phyloP scores from a whole-genome alignment of 441 rosid species.

The Gossypium trilobum region DNA sequence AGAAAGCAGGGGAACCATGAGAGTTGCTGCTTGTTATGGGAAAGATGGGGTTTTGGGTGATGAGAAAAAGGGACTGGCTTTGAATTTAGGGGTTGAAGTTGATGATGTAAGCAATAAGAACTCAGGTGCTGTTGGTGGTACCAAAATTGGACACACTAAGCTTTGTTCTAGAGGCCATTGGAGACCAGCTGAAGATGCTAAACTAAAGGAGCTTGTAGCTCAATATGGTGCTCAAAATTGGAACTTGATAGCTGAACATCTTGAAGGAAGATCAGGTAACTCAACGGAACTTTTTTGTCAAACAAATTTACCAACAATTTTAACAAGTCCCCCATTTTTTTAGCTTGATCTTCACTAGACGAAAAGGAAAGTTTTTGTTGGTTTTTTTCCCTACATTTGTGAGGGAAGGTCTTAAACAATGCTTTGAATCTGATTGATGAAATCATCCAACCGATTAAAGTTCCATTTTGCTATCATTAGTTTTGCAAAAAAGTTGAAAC shows the following conservation, averaged over 20 bases:
- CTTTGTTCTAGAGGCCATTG: slow-evolving; percentile 83
- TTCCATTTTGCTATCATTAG: background rate
- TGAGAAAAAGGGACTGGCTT: slow-evolving; percentile 19
- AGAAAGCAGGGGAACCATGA: slow-evolving; percentile 22
- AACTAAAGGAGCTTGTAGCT: slow-evolving; percentile 79
- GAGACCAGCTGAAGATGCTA: slow-evolving; percentile 88
- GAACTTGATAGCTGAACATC: slow-evolving; percentile 88
- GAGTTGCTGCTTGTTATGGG: slow-evolving; percentile 13
- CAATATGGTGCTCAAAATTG: slow-evolving; percentile 90
- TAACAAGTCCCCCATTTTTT: background rate
- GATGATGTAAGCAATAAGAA: slow-evolving; percentile 11
- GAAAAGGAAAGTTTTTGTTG: background rate
- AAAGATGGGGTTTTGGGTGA: slow-evolving; percentile 19
- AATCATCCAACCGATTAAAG: background rate
- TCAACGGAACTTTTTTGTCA: background rate
- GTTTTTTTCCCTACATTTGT: background rate
- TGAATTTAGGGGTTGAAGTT: slow-evolving; percentile 20
- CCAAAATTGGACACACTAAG: slow-evolving; percentile 33
- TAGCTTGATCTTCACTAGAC: background rate
- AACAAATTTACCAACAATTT: background rate
- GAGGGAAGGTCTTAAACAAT: background rate
- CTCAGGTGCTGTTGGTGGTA: background rate
- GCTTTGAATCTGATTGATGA: background rate
- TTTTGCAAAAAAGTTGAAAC: background rate
- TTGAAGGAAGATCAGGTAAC: slow-evolving; percentile 83